Evolutionary conservation across 1,139 yeast genomes (phyloP), one percentile per base, ranked within the genome.

Genomic region (Lodderomyces margitis): DNA sequence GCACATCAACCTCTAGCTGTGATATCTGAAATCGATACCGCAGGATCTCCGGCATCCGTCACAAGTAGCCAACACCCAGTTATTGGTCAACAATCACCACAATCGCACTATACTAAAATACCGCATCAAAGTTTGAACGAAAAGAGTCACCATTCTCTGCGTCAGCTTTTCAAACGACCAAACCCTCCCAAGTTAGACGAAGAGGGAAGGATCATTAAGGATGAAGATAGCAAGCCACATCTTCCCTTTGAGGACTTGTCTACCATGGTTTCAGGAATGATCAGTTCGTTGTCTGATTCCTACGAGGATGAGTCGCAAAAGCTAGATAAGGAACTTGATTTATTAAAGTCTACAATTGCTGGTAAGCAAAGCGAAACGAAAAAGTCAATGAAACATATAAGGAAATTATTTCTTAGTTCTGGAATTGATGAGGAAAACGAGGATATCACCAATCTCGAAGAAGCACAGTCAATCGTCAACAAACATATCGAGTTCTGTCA

Each of bases 211-310:
- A 45, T 69, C 2, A 43, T 61, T 7, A 16, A 24, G 11, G 53
- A 46, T 28, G 36, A 37, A 4, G 43, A 40, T 9, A 39, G 32
- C 5, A 30, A 37, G 16, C 43, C 44, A 17, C 57, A 52, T 36
- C 51, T 67, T 35, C 66, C 64, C 21, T 55, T 64, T 54, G 42
- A 51, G 15, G 75, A 70, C 47, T 56, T 68, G 34, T 57, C 70
- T 21, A 54, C 65, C 0, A 68, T 69, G 73, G 48, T 69, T n/a
- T 48, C 55, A 17, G 64, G 69, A 4, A 64, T 74, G 74, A 58
- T 78, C 28, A 63, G 66, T 38, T 68, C 79, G 0, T 64, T 78
- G 34, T 62, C 76, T 8, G 68, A 64, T 36, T 64, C 75, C 1
- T 75, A 74, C 50, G 47, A 54, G 7, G 50, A 50, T 11, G 62